Evolutionary conservation across 164 flowering plant genomes (phyloP), one percentile per base, ranked within the genome.

Genomic region (Dillenia suffruticosa): DNA sequence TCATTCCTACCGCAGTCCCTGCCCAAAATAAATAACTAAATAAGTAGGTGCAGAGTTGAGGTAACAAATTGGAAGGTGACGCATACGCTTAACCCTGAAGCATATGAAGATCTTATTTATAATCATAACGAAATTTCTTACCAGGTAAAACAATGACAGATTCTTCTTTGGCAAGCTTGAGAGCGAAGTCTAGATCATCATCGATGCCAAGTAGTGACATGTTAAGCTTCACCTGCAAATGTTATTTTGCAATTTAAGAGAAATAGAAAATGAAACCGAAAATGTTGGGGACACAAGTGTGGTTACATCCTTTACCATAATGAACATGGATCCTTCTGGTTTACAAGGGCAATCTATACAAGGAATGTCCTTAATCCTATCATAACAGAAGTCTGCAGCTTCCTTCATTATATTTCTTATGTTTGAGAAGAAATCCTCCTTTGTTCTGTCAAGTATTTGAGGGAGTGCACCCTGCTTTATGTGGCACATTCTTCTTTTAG

Each of bases 301-400:
- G 40, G 40, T 32, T 32, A 5, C 7, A 32, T 32, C 7, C 40
- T 4, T 66, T 55, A 78, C 84, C 84, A 81, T 81, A 44, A 70
- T 65, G 72, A 67, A 76, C 76, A 70, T 67, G 64, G 74, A 66
- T 61, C 76, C 82, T 50, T 75, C 68, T 51, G 81, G 79, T 71
- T 75, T 75, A 54, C 68, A 67, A 4, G 73, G 79, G 17, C 79
- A 75, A 62, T 71, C 68, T 56, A 78, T 62, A 68, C 75, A 72
- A 32, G 68, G 68, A 15, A 78, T 75, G 13, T 72, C 77, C 66
- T 72, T 70, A 10, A 70, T 44, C 52, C 40, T 61, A 9, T 68
- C 69, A 16, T 57, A 68, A 43, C 72, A 68, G 26, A 65, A 48
- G 4, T 64, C 67, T 12, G 72, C 65, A 57, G 15, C 61, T 59